A percentile compares a stretch with the other conserved stretches of the same genome.
Conservation (phyloP, 805 yeast genomes). For the Yamadazyma sp. region DNA sequence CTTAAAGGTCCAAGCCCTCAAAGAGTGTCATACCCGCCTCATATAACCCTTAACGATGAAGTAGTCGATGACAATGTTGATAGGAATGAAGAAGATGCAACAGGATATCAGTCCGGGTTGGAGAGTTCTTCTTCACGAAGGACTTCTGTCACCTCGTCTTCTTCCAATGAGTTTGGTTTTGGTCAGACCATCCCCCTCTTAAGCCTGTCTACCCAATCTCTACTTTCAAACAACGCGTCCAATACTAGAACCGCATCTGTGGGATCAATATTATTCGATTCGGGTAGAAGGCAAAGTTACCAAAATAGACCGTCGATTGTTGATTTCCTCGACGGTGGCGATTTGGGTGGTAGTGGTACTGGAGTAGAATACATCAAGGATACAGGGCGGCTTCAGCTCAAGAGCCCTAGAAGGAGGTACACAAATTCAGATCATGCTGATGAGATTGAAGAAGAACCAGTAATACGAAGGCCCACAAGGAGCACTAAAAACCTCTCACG, state of each 20-base stretch:
- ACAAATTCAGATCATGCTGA: not conserved
- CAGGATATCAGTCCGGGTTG: conserved; percentile 13
- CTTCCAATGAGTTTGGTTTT: conserved; percentile 20
- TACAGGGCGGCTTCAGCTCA: not conserved
- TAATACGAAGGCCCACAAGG: too few relatives aligned
- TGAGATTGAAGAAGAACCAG: not conserved
- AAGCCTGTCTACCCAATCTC: conserved; percentile 25
- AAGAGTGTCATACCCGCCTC: conserved; percentile 1
- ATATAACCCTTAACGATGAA: not conserved
- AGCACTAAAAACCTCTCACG: too few relatives aligned
- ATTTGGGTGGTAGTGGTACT: conserved; percentile 21
- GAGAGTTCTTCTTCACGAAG: conserved; percentile 18
- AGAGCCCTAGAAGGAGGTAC: not conserved
- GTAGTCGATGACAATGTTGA: not conserved
- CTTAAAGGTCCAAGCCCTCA: conserved; percentile 2
- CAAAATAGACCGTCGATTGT: conserved; percentile 19
- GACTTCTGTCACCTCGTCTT: conserved; percentile 22
- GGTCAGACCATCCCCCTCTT: conserved; percentile 35
- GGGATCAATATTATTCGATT: conserved; percentile 24
- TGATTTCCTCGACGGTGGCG: conserved; percentile 28
- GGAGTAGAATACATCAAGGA: not conserved
- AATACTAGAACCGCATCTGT: conserved; percentile 24
- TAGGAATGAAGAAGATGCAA: not conserved
- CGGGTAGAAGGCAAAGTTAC: conserved; percentile 21
- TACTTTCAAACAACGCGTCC: conserved; percentile 11